Percentiles rank a stretch among this genome's conserved stretches.
Evolutionary conservation across 768 basidiomycete genomes (phyloP).

Genomic region (Tulasnella sp.): DNA sequence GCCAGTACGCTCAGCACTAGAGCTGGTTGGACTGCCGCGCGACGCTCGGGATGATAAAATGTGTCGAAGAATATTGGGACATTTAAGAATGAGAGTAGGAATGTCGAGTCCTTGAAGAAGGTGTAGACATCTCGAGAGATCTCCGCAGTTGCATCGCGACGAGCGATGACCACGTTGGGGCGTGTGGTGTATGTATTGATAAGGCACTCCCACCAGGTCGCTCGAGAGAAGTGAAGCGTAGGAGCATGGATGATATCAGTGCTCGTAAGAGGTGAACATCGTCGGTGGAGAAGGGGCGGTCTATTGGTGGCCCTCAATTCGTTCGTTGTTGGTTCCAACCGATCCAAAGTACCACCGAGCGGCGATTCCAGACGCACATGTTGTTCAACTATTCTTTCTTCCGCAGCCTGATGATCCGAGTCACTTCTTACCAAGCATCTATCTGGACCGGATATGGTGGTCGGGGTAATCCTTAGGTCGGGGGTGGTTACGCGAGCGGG

Average conservation of each 20-base stretch:
- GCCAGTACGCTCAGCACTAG: constrained; percentile 14
- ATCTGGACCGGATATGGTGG: too few species aligned
- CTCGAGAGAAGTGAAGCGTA: constrained; percentile 12
- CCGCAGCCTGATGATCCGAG: too few species aligned
- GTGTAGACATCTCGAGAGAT: background rate
- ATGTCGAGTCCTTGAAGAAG: constrained; percentile 8
- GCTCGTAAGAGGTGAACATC: too few species aligned
- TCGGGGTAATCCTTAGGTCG: too few species aligned
- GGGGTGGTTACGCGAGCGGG: too few species aligned
- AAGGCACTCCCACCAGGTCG: constrained; percentile 17
- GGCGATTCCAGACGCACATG: too few species aligned
- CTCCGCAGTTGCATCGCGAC: background rate
- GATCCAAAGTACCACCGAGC: too few species aligned
- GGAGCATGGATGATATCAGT: constrained; percentile 1
- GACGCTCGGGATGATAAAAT: constrained; percentile 11
- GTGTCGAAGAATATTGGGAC: constrained; percentile 15
- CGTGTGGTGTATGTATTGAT: background rate
- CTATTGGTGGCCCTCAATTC: too few species aligned
- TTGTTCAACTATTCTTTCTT: too few species aligned
- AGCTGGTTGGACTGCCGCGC: constrained; percentile 11
- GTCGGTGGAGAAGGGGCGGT: too few species aligned
- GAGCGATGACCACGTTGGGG: background rate
- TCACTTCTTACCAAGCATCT: too few species aligned
- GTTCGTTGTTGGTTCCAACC: too few species aligned
- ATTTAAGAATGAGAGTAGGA: constrained; percentile 17